phyloP scores from a whole-genome alignment of 495 filamentous ascomycete genomes.

The Penicillium fimorum region DNA sequence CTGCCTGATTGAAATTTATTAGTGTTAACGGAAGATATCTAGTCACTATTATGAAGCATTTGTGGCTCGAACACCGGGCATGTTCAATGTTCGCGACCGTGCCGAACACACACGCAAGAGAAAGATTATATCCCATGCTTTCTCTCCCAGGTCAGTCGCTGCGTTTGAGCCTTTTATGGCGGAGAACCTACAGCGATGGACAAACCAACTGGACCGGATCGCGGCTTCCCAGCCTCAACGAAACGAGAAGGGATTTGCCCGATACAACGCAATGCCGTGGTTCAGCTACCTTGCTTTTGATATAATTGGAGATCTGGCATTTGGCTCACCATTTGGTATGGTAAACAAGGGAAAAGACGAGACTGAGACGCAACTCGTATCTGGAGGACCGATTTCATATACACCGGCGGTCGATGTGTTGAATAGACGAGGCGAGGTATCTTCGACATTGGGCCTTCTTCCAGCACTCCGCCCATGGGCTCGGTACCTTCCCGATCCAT shows the following conservation, averaged over 20 bases:
- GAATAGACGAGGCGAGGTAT: constrained; percentile 41
- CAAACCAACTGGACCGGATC: constrained; percentile 62
- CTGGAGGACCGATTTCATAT: constrained; percentile 26
- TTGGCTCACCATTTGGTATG: constrained; percentile 44
- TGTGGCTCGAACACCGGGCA: constrained; percentile 69
- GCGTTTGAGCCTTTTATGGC: constrained; percentile 80
- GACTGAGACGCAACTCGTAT: constrained; percentile 41
- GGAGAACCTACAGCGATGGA: constrained; percentile 65
- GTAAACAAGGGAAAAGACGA: constrained; percentile 43
- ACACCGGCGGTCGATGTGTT: constrained; percentile 39
- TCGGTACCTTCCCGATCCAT: constrained; percentile 39
- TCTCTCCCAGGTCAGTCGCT: constrained; percentile 66
- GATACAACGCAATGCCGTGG: constrained; percentile 73
- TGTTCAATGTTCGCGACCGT: constrained; percentile 79
- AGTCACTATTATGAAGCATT: constrained; percentile 80
- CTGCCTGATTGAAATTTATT: background rate
- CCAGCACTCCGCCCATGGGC: constrained; percentile 38
- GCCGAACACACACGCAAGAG: constrained; percentile 76
- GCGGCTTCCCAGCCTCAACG: constrained; percentile 16
- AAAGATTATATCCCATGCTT: constrained; percentile 75
- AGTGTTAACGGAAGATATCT: background rate
- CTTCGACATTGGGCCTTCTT: constrained; percentile 36
- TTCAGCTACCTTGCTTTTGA: constrained; percentile 86
- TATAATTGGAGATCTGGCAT: constrained; percentile 33
- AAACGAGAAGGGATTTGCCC: constrained; percentile 31